Evolutionary conservation across 768 basidiomycete genomes (phyloP), one percentile per base, ranked within the genome.

Genomic region (Suillus variegatus): DNA sequence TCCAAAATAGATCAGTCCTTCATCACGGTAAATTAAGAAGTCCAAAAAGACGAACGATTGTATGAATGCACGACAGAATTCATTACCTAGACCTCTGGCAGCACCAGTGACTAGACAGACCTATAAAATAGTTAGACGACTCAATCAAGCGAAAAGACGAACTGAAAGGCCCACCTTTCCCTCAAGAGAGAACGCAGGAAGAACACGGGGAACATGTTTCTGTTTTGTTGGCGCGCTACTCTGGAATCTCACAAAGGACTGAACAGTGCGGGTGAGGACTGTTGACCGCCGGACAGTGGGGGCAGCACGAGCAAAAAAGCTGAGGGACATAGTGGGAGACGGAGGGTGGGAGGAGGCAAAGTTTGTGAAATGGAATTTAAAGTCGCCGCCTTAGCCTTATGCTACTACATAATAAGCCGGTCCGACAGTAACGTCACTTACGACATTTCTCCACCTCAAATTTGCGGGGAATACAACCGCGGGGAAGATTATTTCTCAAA

Each of bases 41-140:
- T 52, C 47, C 38, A 41, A 25, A 54, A 54, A 41, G 35, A 67
- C 64, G 46, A 65, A 93, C 92, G 92, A 92, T 78, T 92, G 88
- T 69, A 95, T 72, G 77, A 98, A 95, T 14, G 95, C 95, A 55
- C 89, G 86, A 75, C 94, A 95, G 75, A 98, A 94, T 76, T 94
- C 90, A 69, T 91, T 85, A 8, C 97, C 97, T 55, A 99, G 81
- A 8, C 97, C 97, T 71, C 92, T 85, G 14, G 95, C 97, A 62
- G 90, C 97, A 55, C 97, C 97, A 46, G 97, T 99, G 60, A 99
- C 89, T 70, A 96, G 80, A 79, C 93, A 94, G 62, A 95, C 94
- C 89, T 97, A 72, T 8, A 22, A 35, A 60, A 13, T 28, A 60
- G 22, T 43, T 66, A 64, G 36, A 60, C 22, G 40, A 52, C 18